Evolutionary conservation across 495 filamentous ascomycete species (phyloP).

Genomic region (Penicillium chermesinum): DNA sequence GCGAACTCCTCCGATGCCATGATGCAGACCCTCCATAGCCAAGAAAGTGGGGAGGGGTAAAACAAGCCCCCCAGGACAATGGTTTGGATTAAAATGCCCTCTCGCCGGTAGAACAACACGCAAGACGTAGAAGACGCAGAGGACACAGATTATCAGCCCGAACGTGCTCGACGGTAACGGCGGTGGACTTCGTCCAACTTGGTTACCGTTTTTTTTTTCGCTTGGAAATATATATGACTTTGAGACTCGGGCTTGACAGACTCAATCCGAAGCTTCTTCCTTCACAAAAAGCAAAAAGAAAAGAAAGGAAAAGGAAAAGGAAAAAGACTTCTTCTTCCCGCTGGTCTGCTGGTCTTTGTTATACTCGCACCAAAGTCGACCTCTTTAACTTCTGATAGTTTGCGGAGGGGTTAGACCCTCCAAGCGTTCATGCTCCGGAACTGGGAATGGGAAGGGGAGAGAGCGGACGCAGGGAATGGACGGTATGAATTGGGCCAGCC

Average conservation of each 20-base stretch:
- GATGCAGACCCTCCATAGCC: conserved; percentile 36
- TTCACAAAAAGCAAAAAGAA: too few species aligned
- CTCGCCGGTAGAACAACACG: conserved; percentile 24
- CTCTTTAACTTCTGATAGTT: too few species aligned
- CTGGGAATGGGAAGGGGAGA: conserved; percentile 1
- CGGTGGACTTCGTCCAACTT: conserved; percentile 20
- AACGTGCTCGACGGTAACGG: conserved; percentile 17
- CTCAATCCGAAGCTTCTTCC: too few species aligned
- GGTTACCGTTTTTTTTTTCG: too few species aligned
- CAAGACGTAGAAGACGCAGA: conserved; percentile 8
- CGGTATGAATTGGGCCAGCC: neutral
- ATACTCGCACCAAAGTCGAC: too few species aligned
- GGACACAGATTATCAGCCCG: too few species aligned
- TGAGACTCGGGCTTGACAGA: too few species aligned
- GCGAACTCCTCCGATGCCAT: conserved; percentile 31
- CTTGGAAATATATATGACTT: too few species aligned
- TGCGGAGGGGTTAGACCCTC: conserved; percentile 5
- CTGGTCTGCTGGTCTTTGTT: too few species aligned
- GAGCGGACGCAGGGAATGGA: neutral
- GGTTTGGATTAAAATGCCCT: conserved; percentile 24
- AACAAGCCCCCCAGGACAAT: neutral
- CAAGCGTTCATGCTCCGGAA: conserved; percentile 9
- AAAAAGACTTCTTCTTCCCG: too few species aligned
- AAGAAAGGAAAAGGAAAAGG: too few species aligned
- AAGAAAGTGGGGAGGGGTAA: conserved; percentile 3